Evolutionary conservation across 2,329 filamentous ascomycete genomes (phyloP), one percentile per base, ranked within the genome.

Genomic region (Apiospora rasikravindrae): DNA sequence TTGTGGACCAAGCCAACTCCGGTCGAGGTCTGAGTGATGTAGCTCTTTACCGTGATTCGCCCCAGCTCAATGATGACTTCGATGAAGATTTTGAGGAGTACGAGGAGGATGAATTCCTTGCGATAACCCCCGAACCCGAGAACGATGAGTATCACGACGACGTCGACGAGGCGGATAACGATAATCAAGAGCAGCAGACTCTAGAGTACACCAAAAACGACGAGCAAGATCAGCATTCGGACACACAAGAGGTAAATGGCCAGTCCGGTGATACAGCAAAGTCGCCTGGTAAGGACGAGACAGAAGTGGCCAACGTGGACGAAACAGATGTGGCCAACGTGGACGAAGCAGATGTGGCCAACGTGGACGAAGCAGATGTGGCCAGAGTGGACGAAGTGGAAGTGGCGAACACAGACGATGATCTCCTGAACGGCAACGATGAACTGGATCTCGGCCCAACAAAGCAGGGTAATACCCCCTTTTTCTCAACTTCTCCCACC

Each of bases 1-100:
- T 81, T 24, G 71, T 76, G 64, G 79, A 80, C 24, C 80, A 78
- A 51, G 80, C 79, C 44, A 77, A 76, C 24, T 73, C 78, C 16
- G 80, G 80, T 42, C 76, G 78, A 71, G 78, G 80, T 40, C 72
- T 80, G 26, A 79, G 78, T 42, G 79, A 81, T 71, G 74, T 81
- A 57, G 80, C 77, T 44, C 73, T 80, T 14, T 81, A 80, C 73
- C 78, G 78, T 71, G 77, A 77, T 44, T 72, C 72, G 10, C 75
- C 77, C 16, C 75, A 75, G 3, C 45, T 75, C 53, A 24, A 45
- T 53, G 64, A 71, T 19, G 61, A 68, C 22, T 51, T 67, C 37
- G 44, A 51, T 53, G 45, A 67, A 13, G 61, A 68, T 22, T 64
- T 64, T n/a, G 33, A 40, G 19, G 57, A 64, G 29, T 40, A 64